Evolutionary conservation across 345 rosid genomes (phyloP).

Genomic region (Boechera divaricarpa): DNA sequence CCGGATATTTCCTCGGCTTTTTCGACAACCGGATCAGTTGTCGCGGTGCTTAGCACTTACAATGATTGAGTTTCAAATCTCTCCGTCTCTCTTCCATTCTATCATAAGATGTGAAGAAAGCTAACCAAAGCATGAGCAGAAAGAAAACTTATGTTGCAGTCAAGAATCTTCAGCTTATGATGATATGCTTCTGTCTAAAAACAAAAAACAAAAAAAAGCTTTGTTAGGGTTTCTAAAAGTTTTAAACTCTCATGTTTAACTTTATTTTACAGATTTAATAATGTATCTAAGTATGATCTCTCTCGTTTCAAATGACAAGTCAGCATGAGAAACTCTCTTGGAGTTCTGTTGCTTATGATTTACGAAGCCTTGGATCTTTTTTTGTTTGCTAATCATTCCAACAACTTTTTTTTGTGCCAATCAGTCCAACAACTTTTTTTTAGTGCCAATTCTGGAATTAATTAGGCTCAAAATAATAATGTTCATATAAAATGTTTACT

Average conservation of each 20-base stretch:
- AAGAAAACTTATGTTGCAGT: constrained; percentile 24
- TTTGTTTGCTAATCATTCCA: not conserved
- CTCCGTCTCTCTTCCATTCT: not conserved
- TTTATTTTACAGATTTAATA: constrained; percentile 14
- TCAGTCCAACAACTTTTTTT: not conserved
- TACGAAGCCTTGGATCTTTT: not conserved
- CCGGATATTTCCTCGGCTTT: constrained; percentile 76
- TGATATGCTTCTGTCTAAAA: constrained; percentile 15
- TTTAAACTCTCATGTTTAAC: constrained; percentile 2
- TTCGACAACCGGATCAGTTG: constrained; percentile 78
- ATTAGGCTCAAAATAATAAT: not conserved
- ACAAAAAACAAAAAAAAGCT: not conserved
- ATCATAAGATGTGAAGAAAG: constrained; percentile 43
- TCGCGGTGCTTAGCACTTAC: constrained; percentile 75
- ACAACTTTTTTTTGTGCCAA: not conserved
- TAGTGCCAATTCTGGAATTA: not conserved
- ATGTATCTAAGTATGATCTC: constrained; percentile 18
- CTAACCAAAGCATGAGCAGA: constrained; percentile 29
- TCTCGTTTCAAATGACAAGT: constrained; percentile 3
- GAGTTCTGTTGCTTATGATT: not conserved
- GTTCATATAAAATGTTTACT: not conserved
- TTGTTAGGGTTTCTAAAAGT: constrained; percentile 2
- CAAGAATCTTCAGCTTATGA: constrained; percentile 7
- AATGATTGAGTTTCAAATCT: constrained; percentile 50
- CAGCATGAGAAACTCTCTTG: not conserved